Percentiles rank a stretch among this genome's conserved stretches.
Conservation (phyloP, 768 basidiomycete genomes). For the Kwoniella europaea region DNA sequence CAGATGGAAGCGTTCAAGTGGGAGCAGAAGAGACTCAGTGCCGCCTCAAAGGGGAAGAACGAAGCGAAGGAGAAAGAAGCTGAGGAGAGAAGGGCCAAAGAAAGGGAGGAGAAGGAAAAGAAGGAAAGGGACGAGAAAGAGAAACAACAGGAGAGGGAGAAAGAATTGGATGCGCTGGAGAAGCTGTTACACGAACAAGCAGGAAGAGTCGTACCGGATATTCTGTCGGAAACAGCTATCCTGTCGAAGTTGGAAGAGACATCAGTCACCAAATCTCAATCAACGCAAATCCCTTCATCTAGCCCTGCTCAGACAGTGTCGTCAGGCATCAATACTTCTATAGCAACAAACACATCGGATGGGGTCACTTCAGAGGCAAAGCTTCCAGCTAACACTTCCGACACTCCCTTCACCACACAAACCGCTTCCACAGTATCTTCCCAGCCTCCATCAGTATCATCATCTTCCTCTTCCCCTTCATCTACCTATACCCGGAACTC, state of each 20-base stretch:
- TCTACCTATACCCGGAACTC: conserved; percentile 22
- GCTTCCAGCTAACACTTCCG: background rate
- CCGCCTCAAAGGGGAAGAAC: conserved; percentile 30
- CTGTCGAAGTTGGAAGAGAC: conserved; percentile 13
- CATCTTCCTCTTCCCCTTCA: conserved; percentile 12
- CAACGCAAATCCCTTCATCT: background rate
- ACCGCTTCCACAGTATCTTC: background rate
- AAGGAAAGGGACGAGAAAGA: conserved; percentile 20
- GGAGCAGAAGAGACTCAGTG: conserved; percentile 57
- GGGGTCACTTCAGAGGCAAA: background rate
- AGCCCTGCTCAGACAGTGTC: background rate
- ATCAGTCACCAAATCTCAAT: background rate
- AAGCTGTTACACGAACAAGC: conserved; percentile 42
- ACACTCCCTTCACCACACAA: background rate
- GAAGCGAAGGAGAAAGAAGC: conserved; percentile 33
- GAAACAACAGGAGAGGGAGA: conserved; percentile 34
- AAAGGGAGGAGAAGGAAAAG: conserved; percentile 24
- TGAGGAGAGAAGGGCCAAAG: conserved; percentile 26
- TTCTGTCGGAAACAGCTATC: conserved; percentile 19
- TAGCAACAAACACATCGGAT: background rate
- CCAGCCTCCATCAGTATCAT: background rate
- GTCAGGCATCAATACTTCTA: background rate
- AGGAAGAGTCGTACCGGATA: conserved; percentile 18
- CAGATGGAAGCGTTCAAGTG: conserved; percentile 96
- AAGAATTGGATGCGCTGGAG: conserved; percentile 42